Percentiles rank a stretch among this genome's conserved stretches.
Conservation (phyloP, 371 early-diverging fungal species). For the Smittium culicis region DNA sequence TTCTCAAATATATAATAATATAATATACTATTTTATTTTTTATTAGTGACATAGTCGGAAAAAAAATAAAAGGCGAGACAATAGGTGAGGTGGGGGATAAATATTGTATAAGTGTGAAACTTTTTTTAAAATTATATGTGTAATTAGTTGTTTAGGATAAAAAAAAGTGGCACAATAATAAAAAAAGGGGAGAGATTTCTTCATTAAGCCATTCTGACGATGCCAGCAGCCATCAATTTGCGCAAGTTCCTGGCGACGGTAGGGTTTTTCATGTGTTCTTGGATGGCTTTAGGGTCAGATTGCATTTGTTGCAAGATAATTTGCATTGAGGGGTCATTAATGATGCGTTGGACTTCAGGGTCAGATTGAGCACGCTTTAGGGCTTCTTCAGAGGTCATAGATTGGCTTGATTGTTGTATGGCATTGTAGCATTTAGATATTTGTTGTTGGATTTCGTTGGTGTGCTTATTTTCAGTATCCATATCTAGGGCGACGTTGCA, state of each 20-base stretch:
- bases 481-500: slow-evolving; percentile 58
- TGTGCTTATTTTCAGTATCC: slow-evolving; percentile 70
- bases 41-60: too few species aligned
- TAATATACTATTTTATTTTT: too few species aligned
- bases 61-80: too few species aligned
- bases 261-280: slow-evolving; percentile 91
- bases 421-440: slow-evolving; percentile 59
- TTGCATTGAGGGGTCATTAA: slow-evolving; percentile 91
- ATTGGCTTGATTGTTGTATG: slow-evolving; percentile 45
- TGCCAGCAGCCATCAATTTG: slow-evolving; percentile 80
- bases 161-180: too few species aligned
- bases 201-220: slow-evolving; percentile 48
- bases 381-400: slow-evolving; percentile 48
- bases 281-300: slow-evolving; percentile 79
- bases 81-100: too few species aligned
- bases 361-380: slow-evolving; percentile 72
- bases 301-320: slow-evolving; percentile 94
- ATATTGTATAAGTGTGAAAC: too few species aligned
- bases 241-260: slow-evolving; percentile 84
- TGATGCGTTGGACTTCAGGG: slow-evolving; percentile 79
- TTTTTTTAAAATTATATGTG: too few species aligned
- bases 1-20: too few species aligned
- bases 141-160: too few species aligned
- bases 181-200: not conserved
- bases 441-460: slow-evolving; percentile 68